Conservation (phyloP, 2,329 filamentous ascomycete species). For the Stagonosporopsis rhizophila region DNA sequence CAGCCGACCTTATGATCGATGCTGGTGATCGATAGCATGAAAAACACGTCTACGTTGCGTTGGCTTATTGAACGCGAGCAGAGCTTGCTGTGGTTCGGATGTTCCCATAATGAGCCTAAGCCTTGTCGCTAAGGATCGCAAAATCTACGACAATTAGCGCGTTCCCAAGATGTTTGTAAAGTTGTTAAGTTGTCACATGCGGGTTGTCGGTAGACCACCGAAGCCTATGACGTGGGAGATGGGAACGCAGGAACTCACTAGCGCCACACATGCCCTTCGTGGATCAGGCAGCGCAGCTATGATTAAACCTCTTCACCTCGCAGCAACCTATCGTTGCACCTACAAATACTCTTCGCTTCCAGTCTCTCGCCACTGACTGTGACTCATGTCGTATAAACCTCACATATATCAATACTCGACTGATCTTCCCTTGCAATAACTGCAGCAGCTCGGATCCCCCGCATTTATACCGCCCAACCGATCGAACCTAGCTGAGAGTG, state of each 20-base stretch:
- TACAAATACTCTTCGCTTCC: constrained; percentile 12
- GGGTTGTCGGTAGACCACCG: too few relatives aligned
- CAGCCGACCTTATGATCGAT: too few relatives aligned
- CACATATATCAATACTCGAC: constrained; percentile 33
- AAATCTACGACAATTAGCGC: neutral
- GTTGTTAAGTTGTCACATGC: neutral
- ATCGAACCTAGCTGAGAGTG: constrained; percentile 3
- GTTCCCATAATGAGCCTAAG: neutral
- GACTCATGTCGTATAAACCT: constrained; percentile 48
- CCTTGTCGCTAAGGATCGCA: neutral
- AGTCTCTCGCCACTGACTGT: constrained; percentile 28
- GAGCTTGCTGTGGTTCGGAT: neutral
- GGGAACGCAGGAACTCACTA: constrained; percentile 11
- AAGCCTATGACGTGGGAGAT: constrained; percentile 12
- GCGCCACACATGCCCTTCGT: constrained; percentile 9
- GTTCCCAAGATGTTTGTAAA: neutral
- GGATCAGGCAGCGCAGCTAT: constrained; percentile 13
- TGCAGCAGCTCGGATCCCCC: constrained; percentile 33
- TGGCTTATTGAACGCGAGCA: neutral
- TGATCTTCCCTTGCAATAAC: constrained; percentile 46
- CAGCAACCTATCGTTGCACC: constrained; percentile 14
- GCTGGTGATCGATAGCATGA: too few relatives aligned
- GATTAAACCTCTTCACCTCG: constrained; percentile 12
- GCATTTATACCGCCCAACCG: constrained; percentile 28
- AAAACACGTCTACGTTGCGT: too few relatives aligned